Percentiles rank a stretch among this genome's conserved stretches.
Conservation (phyloP, 306 rosid species). For the Elaeagnus macrophylla region DNA sequence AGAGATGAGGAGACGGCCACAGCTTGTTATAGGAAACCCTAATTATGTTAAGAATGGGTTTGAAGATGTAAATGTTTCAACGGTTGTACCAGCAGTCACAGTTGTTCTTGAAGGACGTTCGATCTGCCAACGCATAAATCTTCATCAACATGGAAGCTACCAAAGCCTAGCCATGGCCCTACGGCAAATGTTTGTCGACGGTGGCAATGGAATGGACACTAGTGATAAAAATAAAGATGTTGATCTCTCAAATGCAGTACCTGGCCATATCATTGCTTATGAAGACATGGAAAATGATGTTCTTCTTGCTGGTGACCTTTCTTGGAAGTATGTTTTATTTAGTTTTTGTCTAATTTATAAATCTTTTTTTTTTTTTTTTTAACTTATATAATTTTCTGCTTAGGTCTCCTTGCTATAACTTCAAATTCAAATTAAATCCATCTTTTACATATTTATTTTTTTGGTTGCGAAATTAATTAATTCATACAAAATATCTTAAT, state of each 20-base stretch:
- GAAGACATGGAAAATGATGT: slow-evolving; percentile 88
- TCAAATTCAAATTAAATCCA: no score
- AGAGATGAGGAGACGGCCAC: slow-evolving; percentile 22
- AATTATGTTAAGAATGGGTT: slow-evolving; percentile 21
- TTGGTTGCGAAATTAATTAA: no score
- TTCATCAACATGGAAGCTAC: slow-evolving; percentile 73
- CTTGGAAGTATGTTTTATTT: no score
- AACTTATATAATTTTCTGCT: no score
- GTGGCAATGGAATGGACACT: slow-evolving; percentile 3
- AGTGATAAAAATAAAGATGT: slow-evolving; percentile 19
- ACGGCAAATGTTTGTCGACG: slow-evolving; percentile 56
- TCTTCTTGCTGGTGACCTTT: slow-evolving; percentile 87
- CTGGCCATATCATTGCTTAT: slow-evolving; percentile 74
- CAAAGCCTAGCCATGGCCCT: slow-evolving; percentile 65
- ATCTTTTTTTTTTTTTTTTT: no score
- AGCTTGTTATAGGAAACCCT: slow-evolving; percentile 19
- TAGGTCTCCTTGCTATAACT: no score
- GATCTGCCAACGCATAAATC: slow-evolving; percentile 82
- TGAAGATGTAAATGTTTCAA: slow-evolving; percentile 33
- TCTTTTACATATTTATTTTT: no score
- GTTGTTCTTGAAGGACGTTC: slow-evolving; percentile 83
- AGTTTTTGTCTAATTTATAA: no score
- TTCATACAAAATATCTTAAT: no score
- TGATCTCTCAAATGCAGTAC: slow-evolving; percentile 69
- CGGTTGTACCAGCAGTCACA: slow-evolving; percentile 61